Evolutionary conservation across 2,329 filamentous ascomycete genomes (phyloP).

Genomic region (Trichoderma atroviride): DNA sequence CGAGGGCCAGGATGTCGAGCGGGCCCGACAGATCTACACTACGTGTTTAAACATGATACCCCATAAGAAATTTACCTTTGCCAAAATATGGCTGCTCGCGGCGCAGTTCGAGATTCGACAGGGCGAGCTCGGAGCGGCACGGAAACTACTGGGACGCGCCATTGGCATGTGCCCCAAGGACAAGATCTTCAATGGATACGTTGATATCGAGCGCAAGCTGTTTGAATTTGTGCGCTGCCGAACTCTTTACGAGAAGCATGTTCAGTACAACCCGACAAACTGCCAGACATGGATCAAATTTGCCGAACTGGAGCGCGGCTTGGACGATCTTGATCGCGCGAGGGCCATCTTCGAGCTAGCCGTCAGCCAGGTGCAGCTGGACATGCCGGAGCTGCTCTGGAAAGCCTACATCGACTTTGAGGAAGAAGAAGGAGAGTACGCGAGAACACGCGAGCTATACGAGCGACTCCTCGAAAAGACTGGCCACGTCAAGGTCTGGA

Average conservation of each 20-base stretch:
- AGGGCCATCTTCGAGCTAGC: constrained; percentile 92
- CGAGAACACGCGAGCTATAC: constrained; percentile 78
- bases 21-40: constrained; percentile 87
- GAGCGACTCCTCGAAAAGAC: constrained; percentile 91
- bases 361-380: constrained; percentile 76
- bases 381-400: constrained; percentile 98
- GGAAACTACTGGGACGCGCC: constrained; percentile 86
- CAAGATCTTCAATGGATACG: constrained; percentile 90
- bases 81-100: constrained; percentile 93
- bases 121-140: constrained; percentile 73
- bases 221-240: constrained; percentile 94
- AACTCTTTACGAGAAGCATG: constrained; percentile 89
- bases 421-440: constrained; percentile 91
- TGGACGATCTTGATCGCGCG: constrained; percentile 86
- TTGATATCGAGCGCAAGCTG: constrained; percentile 87
- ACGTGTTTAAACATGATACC: constrained; percentile 86
- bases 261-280: constrained; percentile 89
- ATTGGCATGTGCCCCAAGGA: constrained; percentile 97
- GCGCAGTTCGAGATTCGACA: constrained; percentile 93
- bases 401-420: constrained; percentile 99
- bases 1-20: constrained; percentile 74
- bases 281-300: constrained; percentile 96
- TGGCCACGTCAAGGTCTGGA: constrained; percentile 99
- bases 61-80: constrained; percentile 96
- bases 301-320: constrained; percentile 85